Percentiles rank a stretch among this genome's conserved stretches.
Conservation (phyloP, 2,329 filamentous ascomycete species). For the Nothomitra cinnamomea region DNA sequence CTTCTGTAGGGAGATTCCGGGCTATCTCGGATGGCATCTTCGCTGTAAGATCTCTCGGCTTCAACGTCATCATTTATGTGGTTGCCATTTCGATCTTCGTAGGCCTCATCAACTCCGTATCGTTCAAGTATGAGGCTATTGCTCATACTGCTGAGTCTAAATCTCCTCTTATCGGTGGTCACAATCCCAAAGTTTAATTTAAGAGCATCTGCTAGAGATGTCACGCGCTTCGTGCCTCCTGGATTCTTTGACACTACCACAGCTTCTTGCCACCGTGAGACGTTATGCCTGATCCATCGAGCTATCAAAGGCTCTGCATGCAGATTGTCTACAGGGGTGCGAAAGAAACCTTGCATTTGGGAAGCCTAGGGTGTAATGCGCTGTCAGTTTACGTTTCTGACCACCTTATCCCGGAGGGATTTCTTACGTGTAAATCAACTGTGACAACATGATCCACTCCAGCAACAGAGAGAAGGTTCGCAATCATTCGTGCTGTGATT, state of each 20-base stretch:
- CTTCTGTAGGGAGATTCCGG: neutral
- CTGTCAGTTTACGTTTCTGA: conserved; percentile 10
- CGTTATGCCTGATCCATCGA: conserved; percentile 84
- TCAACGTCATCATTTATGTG: neutral
- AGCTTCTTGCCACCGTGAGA: conserved; percentile 72
- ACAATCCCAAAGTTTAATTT: conserved; percentile 98
- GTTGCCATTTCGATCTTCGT: neutral
- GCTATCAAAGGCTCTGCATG: conserved; percentile 91
- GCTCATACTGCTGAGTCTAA: conserved; percentile 42
- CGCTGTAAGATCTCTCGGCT: neutral
- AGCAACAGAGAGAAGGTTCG: conserved; percentile 82
- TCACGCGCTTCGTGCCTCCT: conserved; percentile 91
- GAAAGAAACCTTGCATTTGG: conserved; percentile 99
- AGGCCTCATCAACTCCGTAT: neutral
- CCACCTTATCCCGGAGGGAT: neutral
- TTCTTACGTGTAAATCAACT: conserved; percentile 68
- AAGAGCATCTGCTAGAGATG: conserved; percentile 82
- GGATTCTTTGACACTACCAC: conserved; percentile 98
- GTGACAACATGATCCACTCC: conserved; percentile 97
- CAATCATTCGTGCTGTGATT: conserved; percentile 92
- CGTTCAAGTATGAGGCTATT: conserved; percentile 57
- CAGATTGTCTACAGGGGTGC: conserved; percentile 91
- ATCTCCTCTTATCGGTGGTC: conserved; percentile 60
- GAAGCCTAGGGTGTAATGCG: conserved; percentile 36
- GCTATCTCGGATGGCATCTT: conserved; percentile 3